phyloP scores from a whole-genome alignment of 1,284 basidiomycete genomes.

The Hymenochaete sp. region DNA sequence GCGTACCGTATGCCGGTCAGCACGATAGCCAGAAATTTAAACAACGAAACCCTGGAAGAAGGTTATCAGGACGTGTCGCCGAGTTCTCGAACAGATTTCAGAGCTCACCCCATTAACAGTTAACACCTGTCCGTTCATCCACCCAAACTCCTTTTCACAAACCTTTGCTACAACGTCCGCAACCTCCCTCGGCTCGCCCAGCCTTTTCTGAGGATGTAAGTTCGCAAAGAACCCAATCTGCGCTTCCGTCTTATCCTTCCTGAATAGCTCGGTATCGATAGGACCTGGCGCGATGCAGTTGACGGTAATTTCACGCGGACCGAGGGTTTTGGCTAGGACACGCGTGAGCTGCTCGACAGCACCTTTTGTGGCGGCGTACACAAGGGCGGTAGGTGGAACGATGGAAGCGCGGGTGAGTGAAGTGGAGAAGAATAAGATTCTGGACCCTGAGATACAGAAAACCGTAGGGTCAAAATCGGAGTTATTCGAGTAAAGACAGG shows the following conservation, averaged over 20 bases:
- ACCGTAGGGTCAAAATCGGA: not conserved
- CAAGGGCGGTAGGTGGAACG: conserved; percentile 39
- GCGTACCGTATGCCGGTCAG: no score
- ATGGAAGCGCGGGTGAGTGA: conserved; percentile 37
- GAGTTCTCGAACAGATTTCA: no score
- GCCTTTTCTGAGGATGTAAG: conserved; percentile 37
- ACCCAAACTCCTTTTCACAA: conserved; percentile 41
- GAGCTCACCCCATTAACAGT: conserved; percentile 43
- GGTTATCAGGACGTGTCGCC: no score
- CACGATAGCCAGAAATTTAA: no score
- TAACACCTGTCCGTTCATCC: conserved; percentile 50
- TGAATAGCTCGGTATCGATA: conserved; percentile 45
- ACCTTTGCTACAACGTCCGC: conserved; percentile 45
- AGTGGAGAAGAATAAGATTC: conserved; percentile 49
- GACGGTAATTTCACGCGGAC: conserved; percentile 43
- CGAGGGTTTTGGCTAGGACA: conserved; percentile 50
- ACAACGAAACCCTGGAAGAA: no score
- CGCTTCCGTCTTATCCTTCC: conserved; percentile 40
- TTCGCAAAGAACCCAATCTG: conserved; percentile 38
- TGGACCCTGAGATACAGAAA: conserved; percentile 30
- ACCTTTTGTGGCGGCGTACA: conserved; percentile 48
- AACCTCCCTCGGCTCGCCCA: conserved; percentile 47
- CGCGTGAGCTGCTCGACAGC: conserved; percentile 51
- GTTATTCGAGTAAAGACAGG: not conserved
- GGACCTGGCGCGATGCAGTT: conserved; percentile 51